phyloP scores from a whole-genome alignment of 495 filamentous ascomycete species.

The Pyrenopolyporus hunteri region DNA sequence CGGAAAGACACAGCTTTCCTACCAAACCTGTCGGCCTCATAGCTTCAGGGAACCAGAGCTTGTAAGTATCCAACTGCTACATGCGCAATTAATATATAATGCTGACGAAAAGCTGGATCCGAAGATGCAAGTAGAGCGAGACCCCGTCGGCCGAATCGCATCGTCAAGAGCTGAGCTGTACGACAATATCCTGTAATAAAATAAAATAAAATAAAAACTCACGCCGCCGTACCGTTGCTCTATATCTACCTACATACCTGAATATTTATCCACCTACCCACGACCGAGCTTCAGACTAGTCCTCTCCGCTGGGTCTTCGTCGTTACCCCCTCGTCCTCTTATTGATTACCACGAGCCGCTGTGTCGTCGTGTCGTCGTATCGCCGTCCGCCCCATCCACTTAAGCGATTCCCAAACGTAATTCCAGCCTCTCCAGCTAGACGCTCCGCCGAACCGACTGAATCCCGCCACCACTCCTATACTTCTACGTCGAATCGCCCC shows the following conservation, averaged over 20 bases:
- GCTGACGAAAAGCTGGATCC: not conserved
- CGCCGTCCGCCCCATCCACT: too few relatives aligned
- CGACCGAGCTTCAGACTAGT: not conserved
- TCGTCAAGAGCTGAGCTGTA: conserved; percentile 1
- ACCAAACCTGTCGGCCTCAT: too few relatives aligned
- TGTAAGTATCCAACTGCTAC: not conserved
- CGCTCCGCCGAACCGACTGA: too few relatives aligned
- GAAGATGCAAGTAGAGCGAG: not conserved
- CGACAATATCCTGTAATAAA: not conserved
- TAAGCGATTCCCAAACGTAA: too few relatives aligned
- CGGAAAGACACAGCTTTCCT: too few relatives aligned
- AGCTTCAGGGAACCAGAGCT: not conserved
- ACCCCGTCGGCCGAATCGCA: not conserved
- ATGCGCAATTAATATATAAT: not conserved
- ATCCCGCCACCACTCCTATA: too few relatives aligned
- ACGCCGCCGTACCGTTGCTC: not conserved
- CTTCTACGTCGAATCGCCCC: too few relatives aligned
- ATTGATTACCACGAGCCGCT: too few relatives aligned
- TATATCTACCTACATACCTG: too few relatives aligned
- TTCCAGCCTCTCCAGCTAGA: too few relatives aligned
- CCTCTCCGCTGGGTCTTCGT: not conserved
- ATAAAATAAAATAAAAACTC: not conserved
- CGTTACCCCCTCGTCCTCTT: too few relatives aligned
- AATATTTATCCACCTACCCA: not conserved
- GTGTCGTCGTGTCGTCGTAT: too few relatives aligned